Conservation (phyloP, 2,329 filamentous ascomycete species). For the Cladosporium sp. region DNA sequence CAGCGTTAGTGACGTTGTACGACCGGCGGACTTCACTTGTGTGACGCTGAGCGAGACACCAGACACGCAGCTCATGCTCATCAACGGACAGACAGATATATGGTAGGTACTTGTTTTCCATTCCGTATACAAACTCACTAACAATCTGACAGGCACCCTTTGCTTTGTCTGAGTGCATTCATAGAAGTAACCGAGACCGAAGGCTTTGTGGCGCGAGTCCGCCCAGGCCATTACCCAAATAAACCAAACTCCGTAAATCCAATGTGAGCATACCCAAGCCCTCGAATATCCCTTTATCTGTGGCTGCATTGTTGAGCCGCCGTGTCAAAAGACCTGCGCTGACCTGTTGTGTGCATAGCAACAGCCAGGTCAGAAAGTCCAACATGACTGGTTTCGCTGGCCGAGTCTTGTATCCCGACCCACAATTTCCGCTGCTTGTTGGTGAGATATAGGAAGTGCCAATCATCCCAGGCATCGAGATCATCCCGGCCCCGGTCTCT, state of each 20-base stretch:
- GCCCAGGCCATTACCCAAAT: not conserved
- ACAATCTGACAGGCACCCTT: not conserved
- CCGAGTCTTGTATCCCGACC: not conserved
- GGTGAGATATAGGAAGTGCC: too few relatives aligned
- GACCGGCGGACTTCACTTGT: not conserved
- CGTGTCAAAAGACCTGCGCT: not conserved
- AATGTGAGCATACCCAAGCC: not conserved
- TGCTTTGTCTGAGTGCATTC: not conserved
- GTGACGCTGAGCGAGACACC: not conserved
- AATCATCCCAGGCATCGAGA: too few relatives aligned
- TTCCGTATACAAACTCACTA: not conserved
- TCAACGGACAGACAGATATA: not conserved
- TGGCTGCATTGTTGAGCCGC: not conserved
- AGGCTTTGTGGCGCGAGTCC: not conserved
- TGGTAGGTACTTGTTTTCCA: not conserved
- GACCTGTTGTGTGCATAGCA: not conserved
- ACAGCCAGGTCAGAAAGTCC: not conserved
- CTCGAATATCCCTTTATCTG: not conserved
- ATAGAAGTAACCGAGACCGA: not conserved
- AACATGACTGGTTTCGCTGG: not conserved
- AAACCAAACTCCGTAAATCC: not conserved
- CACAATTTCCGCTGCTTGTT: too few relatives aligned
- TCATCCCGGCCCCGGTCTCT: too few relatives aligned
- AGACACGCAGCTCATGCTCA: not conserved
- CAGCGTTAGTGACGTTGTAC: not conserved